Evolutionary conservation across 2,329 filamentous ascomycete genomes (phyloP).

Genomic region (Sclerotiophoma versabilis): DNA sequence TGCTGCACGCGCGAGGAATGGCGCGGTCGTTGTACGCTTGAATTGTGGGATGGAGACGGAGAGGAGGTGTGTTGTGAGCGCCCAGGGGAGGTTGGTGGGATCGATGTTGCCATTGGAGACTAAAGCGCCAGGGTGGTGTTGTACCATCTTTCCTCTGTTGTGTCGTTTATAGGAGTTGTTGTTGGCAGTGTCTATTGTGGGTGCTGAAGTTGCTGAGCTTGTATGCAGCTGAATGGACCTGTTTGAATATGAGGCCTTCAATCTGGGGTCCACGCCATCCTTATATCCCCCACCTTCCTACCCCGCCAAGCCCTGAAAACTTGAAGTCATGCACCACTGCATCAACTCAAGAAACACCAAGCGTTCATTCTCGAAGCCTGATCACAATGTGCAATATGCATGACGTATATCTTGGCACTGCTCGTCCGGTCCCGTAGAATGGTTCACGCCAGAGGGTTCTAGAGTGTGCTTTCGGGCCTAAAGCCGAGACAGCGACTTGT

Average conservation of each 20-base stretch:
- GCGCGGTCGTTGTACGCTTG: slow-evolving; percentile 38
- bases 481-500: slow-evolving; percentile 10
- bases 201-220: slow-evolving; percentile 19
- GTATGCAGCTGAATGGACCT: neutral
- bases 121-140: slow-evolving; percentile 31
- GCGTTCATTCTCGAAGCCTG: slow-evolving; percentile 16
- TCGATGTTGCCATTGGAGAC: slow-evolving; percentile 24
- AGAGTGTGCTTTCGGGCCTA: slow-evolving; percentile 18
- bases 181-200: slow-evolving; percentile 16
- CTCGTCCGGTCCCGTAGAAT: neutral
- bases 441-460: slow-evolving; percentile 6
- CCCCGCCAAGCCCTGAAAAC: slow-evolving; percentile 7
- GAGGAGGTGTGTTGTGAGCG: slow-evolving; percentile 43
- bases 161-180: slow-evolving; percentile 10
- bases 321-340: slow-evolving; percentile 16
- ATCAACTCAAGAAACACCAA: slow-evolving; percentile 13
- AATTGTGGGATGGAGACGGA: slow-evolving; percentile 36
- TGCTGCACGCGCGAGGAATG: slow-evolving; percentile 41
- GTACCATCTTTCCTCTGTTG: slow-evolving; percentile 4
- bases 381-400: slow-evolving; percentile 10
- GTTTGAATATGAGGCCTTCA: slow-evolving; percentile 1
- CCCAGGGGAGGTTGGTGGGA: slow-evolving; percentile 32
- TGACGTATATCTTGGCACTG: slow-evolving; percentile 26
- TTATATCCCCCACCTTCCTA: slow-evolving; percentile 3
- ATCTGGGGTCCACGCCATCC: slow-evolving; percentile 11